Percentiles rank a stretch among this genome's conserved stretches.
Conservation (phyloP, 768 basidiomycete species). For the Fomitopsis serialis region DNA sequence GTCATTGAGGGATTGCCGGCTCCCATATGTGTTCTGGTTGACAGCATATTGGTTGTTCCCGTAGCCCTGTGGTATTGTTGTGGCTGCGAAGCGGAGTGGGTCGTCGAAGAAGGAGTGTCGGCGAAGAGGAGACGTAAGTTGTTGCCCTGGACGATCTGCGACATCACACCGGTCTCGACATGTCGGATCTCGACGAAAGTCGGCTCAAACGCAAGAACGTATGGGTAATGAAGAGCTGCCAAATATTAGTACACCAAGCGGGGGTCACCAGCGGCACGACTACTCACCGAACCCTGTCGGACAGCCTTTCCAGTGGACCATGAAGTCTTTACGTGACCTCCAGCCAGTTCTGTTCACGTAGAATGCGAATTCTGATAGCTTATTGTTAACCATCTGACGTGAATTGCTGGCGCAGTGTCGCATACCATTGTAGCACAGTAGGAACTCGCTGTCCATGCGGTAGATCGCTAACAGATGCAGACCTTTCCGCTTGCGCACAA, state of each 20-base stretch:
- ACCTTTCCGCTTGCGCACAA: conserved; percentile 80
- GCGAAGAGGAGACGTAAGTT: conserved; percentile 89
- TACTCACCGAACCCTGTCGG: conserved; percentile 93
- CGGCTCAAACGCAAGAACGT: conserved; percentile 93
- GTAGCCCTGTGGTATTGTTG: conserved; percentile 21
- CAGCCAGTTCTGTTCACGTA: conserved; percentile 97
- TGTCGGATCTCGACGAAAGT: conserved; percentile 96
- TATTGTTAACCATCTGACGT: neutral
- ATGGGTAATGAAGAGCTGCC: conserved; percentile 95
- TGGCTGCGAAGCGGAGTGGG: conserved; percentile 44
- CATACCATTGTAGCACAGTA: conserved; percentile 95
- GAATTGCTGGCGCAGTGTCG: conserved; percentile 5
- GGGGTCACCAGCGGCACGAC: neutral
- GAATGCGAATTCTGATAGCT: conserved; percentile 87
- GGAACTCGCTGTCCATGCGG: conserved; percentile 92
- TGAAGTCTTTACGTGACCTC: conserved; percentile 85
- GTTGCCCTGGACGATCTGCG: conserved; percentile 92
- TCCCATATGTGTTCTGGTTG: conserved; percentile 19
- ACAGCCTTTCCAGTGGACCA: conserved; percentile 94
- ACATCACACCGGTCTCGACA: conserved; percentile 86
- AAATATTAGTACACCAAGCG: neutral
- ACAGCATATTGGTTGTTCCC: conserved; percentile 29
- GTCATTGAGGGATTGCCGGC: conserved; percentile 20
- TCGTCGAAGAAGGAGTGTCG: conserved; percentile 84
- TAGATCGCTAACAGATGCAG: conserved; percentile 94